Conservation (phyloP, 306 rosid genomes). For the Sesbania bispinosa region DNA sequence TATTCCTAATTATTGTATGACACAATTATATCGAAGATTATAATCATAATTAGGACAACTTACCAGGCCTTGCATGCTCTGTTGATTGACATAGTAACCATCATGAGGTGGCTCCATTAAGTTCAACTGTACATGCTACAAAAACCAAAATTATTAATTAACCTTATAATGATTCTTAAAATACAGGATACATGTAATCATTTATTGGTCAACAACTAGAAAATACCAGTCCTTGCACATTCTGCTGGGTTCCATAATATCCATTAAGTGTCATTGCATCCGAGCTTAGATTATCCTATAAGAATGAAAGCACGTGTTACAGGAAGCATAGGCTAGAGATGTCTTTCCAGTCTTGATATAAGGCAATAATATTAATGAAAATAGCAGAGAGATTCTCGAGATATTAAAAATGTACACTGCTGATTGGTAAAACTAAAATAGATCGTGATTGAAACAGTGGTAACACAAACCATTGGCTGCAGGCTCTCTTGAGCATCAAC, state of each 20-base stretch:
- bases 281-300: slow-evolving; percentile 68
- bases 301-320: slow-evolving; percentile 32
- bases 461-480: slow-evolving; percentile 71
- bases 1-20: slow-evolving; percentile 6
- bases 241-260: slow-evolving; percentile 78
- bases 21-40: neutral
- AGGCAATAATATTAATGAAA: neutral
- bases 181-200: slow-evolving; percentile 6
- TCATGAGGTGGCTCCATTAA: slow-evolving; percentile 97
- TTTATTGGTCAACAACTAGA: neutral
- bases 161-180: neutral
- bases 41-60: slow-evolving; percentile 26
- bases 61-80: slow-evolving; percentile 81
- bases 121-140: slow-evolving; percentile 69
- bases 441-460: slow-evolving; percentile 16
- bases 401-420: slow-evolving; percentile 4
- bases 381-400: neutral
- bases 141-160: slow-evolving; percentile 8
- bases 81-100: slow-evolving; percentile 79
- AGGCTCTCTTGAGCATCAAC: slow-evolving; percentile 67
- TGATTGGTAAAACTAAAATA: slow-evolving; percentile 12
- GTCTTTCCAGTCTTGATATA: neutral
- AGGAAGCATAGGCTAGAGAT: slow-evolving; percentile 11
- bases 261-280: slow-evolving; percentile 67
- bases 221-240: slow-evolving; percentile 87